These are phyloP conservation scores for rapeseed (Brassica napus) DNA, from an alignment of 345 rosid genomes.

Conservation along the genomic window Da-Ae NC_063445.1:27838001-27838500, in stretches of 20 bases:
- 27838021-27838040: conserved; percentile 18
- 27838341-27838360: no score
- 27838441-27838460: no score
- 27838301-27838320: no score
- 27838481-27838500: no score
- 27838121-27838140: not conserved
- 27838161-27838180: not conserved
- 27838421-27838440: no score
- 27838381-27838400: no score
- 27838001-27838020: not conserved
- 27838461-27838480: no score
- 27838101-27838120: not conserved
- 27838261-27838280: no score
- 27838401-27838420: no score
- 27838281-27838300: not conserved
- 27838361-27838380: no score
- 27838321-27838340: no score
- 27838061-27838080: conserved; percentile 11
- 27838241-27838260: not conserved
- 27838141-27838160: not conserved
- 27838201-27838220: not conserved
- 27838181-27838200: not conserved
- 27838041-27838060: conserved; percentile 28
- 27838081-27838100: not conserved
- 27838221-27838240: not conserved